Evolutionary conservation across 441 rosid genomes (phyloP).

Genomic region (Populus hybrid): DNA sequence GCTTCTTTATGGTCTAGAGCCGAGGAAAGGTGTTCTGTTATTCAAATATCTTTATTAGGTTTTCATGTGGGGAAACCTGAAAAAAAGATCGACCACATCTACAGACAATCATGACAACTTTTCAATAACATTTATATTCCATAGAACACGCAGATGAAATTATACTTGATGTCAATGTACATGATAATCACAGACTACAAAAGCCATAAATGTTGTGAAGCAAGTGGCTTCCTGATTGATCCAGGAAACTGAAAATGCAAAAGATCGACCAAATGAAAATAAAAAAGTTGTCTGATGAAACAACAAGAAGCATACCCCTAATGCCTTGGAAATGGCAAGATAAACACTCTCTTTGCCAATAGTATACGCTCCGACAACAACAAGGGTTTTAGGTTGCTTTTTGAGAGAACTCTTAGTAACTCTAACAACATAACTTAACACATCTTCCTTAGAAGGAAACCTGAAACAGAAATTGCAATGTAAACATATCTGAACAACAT

Average conservation of each 20-base stretch:
- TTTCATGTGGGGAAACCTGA: background rate
- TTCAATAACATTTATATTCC: background rate
- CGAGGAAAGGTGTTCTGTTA: background rate
- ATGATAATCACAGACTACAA: too few relatives aligned
- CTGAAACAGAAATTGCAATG: conserved; percentile 28
- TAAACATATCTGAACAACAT: background rate
- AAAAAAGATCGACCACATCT: background rate
- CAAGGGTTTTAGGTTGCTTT: conserved; percentile 65
- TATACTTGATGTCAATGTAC: background rate
- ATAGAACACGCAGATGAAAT: background rate
- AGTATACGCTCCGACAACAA: conserved; percentile 79
- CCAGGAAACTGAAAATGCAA: background rate
- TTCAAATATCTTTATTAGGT: background rate
- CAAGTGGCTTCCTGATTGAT: background rate
- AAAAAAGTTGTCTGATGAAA: background rate
- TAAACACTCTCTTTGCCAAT: conserved; percentile 82
- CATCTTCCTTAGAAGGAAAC: conserved; percentile 78
- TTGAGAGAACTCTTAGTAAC: conserved; percentile 50
- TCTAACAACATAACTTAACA: conserved; percentile 52
- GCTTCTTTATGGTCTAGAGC: background rate
- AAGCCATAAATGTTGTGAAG: background rate
- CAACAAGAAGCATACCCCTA: conserved; percentile 46
- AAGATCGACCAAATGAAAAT: background rate
- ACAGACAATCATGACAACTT: background rate
- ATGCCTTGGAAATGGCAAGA: conserved; percentile 70